Evolutionary conservation across 345 rosid genomes (phyloP), one percentile per base, ranked within the genome.

Genomic region (Sonneratia alba): DNA sequence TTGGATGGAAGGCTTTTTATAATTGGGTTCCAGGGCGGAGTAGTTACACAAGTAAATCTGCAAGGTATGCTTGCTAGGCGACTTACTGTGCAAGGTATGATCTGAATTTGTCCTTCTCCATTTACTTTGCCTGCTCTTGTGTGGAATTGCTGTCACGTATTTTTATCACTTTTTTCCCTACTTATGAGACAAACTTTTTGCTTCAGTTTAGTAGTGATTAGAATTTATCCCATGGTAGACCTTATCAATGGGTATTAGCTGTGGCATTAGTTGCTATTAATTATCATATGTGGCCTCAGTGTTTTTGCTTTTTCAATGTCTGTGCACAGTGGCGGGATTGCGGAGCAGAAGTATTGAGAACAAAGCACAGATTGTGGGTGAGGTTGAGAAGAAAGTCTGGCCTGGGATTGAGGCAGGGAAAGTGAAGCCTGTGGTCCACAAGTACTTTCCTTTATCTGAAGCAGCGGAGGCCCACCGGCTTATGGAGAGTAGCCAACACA

Each of bases 301-400:
- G 0, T 14, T 16, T 18, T 57, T 21, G 10, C 19, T 19, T 16
- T 72, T 62, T 13, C 5, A 34, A 43, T 76, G 27, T 21, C 74
- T 48, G 34, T 61, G 4, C 78, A 67, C 82, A 93, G 98, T 88
- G 72, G 97, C 97, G 73, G 87, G 92, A 19, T 79, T 93, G 83
- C 83, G 94, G 70, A 80, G 76, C 22, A 89, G 98, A 83, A 88
- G 77, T 75, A 9, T 36, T 6, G 94, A 87, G 69, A 89, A 85
- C 83, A 93, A 91, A 83, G 94, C 89, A 16, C 77, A 67, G 45
- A 84, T 91, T 71, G 90, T 89, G 18, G 75, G 71, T 10, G 98
- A 91, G 81, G 96, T 89, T 12, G 87, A 88, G 83, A 92, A 89
- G 83, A 79, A 74, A 75, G 97, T 88, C 7, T 92, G 96, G 97